These are phyloP conservation scores for Crithidia acanthocephali DNA, from an alignment of 208 protist species.

Conservation along the genomic window DNA sequence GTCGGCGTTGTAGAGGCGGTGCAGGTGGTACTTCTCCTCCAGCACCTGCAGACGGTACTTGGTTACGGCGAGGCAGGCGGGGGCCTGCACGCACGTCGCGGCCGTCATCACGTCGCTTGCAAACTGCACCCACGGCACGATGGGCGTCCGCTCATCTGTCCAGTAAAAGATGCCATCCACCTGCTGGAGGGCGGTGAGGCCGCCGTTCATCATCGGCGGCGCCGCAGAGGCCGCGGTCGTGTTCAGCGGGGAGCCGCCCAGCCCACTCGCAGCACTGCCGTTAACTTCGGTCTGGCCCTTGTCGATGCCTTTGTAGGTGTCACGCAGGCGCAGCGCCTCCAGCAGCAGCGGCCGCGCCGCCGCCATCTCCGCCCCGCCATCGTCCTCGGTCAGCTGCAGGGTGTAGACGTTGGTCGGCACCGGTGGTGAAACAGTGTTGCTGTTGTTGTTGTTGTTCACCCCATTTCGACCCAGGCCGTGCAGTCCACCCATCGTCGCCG, in stretches of 20 bases:
- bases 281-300: constrained; percentile 42
- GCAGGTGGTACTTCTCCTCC: constrained; percentile 94
- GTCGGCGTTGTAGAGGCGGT: constrained; percentile 91
- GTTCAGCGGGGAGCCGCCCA: background rate
- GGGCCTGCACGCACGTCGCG: constrained; percentile 54
- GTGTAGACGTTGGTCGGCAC: constrained; percentile 42
- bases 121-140: constrained; percentile 80
- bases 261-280: background rate
- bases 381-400: constrained; percentile 70
- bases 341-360: constrained; percentile 53
- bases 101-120: constrained; percentile 64
- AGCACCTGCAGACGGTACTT: constrained; percentile 86
- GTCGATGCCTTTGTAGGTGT: constrained; percentile 72
- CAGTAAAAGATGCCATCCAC: constrained; percentile 74
- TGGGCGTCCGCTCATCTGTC: constrained; percentile 43
- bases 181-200: constrained; percentile 56
- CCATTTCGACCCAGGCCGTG: background rate
- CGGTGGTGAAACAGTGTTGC: background rate
- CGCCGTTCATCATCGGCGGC: constrained; percentile 16
- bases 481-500: background rate
- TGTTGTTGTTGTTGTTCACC: background rate
- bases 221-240: background rate
- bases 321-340: constrained; percentile 52
- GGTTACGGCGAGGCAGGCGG: constrained; percentile 55
- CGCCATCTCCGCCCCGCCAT: constrained; percentile 81